phyloP scores from a whole-genome alignment of 208 protist genomes.

The Trypanosoma theileri region DNA sequence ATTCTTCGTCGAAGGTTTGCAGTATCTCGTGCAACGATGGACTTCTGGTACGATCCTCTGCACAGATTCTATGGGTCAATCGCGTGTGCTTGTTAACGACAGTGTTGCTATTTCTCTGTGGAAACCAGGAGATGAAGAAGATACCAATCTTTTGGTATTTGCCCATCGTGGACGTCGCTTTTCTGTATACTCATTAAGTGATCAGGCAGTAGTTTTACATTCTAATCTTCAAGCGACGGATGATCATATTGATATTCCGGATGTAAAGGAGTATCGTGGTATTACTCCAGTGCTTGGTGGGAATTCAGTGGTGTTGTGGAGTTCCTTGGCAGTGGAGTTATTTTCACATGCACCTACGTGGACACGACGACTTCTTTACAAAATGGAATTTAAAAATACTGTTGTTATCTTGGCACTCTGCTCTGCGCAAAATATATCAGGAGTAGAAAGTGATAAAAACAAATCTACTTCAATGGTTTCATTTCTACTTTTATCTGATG shows the following conservation, averaged over 20 bases:
- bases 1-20: conserved; percentile 7
- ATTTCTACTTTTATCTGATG: conserved; percentile 6
- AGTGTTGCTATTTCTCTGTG: conserved; percentile 8
- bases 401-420: conserved; percentile 4
- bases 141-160: conserved; percentile 5
- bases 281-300: not conserved
- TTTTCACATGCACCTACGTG: conserved; percentile 6
- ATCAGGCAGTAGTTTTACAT: conserved; percentile 1
- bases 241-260: not conserved
- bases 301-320: conserved; percentile 5
- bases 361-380: not conserved
- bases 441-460: not conserved
- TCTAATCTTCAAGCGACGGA: not conserved
- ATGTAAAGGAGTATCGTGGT: conserved; percentile 1
- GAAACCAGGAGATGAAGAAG: conserved; percentile 13
- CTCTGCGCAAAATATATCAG: not conserved
- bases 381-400: not conserved
- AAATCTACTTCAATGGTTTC: not conserved
- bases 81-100: not conserved
- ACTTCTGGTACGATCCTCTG: conserved; percentile 4
- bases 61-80: not conserved
- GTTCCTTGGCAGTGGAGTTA: not conserved
- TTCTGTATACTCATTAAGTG: conserved; percentile 8
- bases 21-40: not conserved
- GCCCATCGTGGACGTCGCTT: conserved; percentile 9